Base-by-base conservation (phyloP, 2,329 filamentous ascomycete genomes). In the Epichloe brachyelytri region DNA sequence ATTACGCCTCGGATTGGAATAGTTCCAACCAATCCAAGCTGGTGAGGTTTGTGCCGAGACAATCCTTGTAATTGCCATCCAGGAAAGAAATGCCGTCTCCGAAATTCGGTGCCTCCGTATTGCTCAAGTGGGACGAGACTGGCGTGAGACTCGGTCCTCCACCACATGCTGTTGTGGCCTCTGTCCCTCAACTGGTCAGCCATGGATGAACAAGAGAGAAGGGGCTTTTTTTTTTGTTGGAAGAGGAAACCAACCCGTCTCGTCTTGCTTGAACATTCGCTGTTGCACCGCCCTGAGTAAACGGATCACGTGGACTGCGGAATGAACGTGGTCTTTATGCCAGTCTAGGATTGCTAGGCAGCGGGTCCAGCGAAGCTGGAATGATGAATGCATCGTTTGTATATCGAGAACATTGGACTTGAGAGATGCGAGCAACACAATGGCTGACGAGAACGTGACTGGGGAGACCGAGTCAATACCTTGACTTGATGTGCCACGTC, bases 381-480 rank as follows among this genome's bases (percentile, higher is more conserved):
- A 50, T 15, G 40, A 26, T 33, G 48, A n/a, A 26, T 50, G 34
- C 26, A 17, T 45, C 15, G 41, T 20, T 19, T 50, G 48, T 4
- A 50, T 50, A 5, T 38, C 19, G 15, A 50, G 34, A 3, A 45
- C 10, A 30, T 45, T 45, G 20, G 41, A 44, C 41, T 50, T 50
- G 8, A 50, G 33, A 14, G 48, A 50, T 11, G 48, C 48, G 3
- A 50, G 48, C 36, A 50, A 19, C 1, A 45, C 36, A 2, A 50
- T 50, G 20, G 48, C 48, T 15, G 48, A 43, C 14, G 41, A 50
- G 30, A 50, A 50, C 4, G 41, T 50, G 33, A 44, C 48, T 50
- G 30, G 10, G 10, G 8, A 30, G 3, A 39, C 17, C n/a, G 12
- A 10, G 30, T 49, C 33, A 49, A 14, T 5, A n/a, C 8, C 12